phyloP scores from a whole-genome alignment of 768 basidiomycete genomes.

The Sporobolomyces phaffii region DNA sequence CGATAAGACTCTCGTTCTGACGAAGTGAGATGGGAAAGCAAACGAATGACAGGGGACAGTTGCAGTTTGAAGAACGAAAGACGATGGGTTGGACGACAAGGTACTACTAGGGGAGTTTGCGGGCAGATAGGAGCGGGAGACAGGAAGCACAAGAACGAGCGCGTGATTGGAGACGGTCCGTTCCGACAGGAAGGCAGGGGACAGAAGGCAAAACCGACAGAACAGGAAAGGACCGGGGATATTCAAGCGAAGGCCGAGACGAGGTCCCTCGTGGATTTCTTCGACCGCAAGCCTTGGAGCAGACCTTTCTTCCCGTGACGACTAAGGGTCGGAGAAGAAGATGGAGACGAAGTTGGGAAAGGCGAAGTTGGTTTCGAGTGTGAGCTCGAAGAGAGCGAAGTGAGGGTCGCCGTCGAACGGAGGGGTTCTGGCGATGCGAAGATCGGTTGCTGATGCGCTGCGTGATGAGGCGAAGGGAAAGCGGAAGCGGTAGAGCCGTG shows the following conservation, averaged over 20 bases:
- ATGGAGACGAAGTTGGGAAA: background rate
- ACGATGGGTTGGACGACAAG: too few species aligned
- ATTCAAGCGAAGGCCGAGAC: background rate
- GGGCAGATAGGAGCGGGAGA: background rate
- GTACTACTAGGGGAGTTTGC: too few species aligned
- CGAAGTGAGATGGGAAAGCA: background rate
- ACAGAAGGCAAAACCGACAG: too few species aligned
- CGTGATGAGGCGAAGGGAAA: background rate
- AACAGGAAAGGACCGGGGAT: background rate
- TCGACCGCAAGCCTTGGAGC: background rate
- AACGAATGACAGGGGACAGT: too few species aligned
- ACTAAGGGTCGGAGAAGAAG: background rate
- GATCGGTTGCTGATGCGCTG: background rate
- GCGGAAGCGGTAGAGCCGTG: background rate
- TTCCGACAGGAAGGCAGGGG: background rate
- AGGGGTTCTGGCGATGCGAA: conserved; percentile 1
- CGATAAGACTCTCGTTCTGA: too few species aligned
- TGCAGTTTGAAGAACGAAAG: background rate
- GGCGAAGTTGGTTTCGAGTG: background rate
- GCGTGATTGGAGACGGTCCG: too few species aligned
- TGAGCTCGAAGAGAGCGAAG: background rate
- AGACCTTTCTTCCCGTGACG: background rate
- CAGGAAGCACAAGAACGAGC: too few species aligned
- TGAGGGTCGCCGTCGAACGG: conserved; percentile 9
- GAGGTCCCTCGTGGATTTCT: background rate